Percentiles rank a stretch among this genome's conserved stretches.
Conservation (phyloP, 495 filamentous ascomycete genomes). For the Jackrogersella multiformis region DNA sequence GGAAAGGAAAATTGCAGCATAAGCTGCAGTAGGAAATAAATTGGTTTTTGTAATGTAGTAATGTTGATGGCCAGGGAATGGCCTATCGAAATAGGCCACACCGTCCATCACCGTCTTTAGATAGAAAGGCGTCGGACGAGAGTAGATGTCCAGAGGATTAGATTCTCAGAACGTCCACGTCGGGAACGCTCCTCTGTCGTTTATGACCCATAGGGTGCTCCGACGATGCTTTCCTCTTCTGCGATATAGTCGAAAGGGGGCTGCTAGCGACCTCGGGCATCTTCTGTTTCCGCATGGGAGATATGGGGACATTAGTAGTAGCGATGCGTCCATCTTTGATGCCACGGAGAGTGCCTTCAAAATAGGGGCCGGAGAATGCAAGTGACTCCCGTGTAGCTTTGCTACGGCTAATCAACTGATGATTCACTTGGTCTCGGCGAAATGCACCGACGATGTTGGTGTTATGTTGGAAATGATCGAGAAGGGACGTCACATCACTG, state of each 20-base stretch:
- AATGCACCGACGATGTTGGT: slow-evolving; percentile 78
- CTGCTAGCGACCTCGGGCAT: slow-evolving; percentile 50
- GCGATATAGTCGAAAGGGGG: slow-evolving; percentile 50
- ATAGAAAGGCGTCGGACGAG: slow-evolving; percentile 19
- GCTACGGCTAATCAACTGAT: slow-evolving; percentile 71
- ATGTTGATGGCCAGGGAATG: slow-evolving; percentile 47
- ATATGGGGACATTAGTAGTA: slow-evolving; percentile 64
- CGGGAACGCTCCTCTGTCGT: slow-evolving; percentile 59
- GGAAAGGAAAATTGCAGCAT: slow-evolving; percentile 4
- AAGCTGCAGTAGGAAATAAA: slow-evolving; percentile 11
- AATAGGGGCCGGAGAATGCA: slow-evolving; percentile 62
- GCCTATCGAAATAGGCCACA: slow-evolving; percentile 40
- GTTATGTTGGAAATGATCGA: slow-evolving; percentile 72
- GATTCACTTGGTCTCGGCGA: slow-evolving; percentile 78
- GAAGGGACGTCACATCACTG: slow-evolving; percentile 60
- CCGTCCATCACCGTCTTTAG: slow-evolving; percentile 47
- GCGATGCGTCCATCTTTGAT: slow-evolving; percentile 65
- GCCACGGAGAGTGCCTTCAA: slow-evolving; percentile 59
- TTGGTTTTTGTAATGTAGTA: slow-evolving; percentile 10
- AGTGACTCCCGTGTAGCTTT: slow-evolving; percentile 62
- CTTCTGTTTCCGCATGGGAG: slow-evolving; percentile 61
- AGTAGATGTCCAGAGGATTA: slow-evolving; percentile 21
- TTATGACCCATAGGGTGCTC: slow-evolving; percentile 55
- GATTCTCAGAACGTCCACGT: slow-evolving; percentile 45
- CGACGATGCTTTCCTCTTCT: slow-evolving; percentile 61